Conservation (phyloP, 495 filamentous ascomycete species). For the Pyrenula massariospora region DNA sequence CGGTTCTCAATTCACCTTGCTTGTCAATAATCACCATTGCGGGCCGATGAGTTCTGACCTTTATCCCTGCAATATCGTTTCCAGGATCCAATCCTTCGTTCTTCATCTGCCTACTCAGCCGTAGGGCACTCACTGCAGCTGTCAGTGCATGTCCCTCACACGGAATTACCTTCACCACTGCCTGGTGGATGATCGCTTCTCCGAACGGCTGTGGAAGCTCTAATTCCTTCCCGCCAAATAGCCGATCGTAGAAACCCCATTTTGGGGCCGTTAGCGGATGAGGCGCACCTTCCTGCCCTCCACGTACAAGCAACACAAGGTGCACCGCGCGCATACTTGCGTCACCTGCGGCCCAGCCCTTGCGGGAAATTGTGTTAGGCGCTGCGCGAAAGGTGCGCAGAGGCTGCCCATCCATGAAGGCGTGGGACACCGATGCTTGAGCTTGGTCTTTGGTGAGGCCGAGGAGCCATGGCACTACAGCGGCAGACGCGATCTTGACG, state of each 20-base stretch:
- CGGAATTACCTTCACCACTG: conserved; percentile 26
- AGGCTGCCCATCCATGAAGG: conserved; percentile 27
- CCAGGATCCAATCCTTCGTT: conserved; percentile 2
- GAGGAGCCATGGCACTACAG: conserved; percentile 25
- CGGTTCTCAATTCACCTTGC: conserved; percentile 19
- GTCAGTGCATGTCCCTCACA: conserved; percentile 27
- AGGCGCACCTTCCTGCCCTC: conserved; percentile 23
- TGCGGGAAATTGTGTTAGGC: conserved; percentile 25
- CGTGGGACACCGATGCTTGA: conserved; percentile 23
- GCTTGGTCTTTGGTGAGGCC: conserved; percentile 20
- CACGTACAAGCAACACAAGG: conserved; percentile 18
- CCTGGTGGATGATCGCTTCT: conserved; percentile 20
- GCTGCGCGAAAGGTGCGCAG: conserved; percentile 20
- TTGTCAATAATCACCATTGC: conserved; percentile 32
- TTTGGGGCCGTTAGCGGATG: conserved; percentile 16
- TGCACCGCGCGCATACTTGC: conserved; percentile 34
- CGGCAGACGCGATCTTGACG: conserved; percentile 29
- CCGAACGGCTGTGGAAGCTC: conserved; percentile 18
- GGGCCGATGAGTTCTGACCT: conserved; percentile 21
- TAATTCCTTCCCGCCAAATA: conserved; percentile 17
- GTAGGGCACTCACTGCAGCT: conserved; percentile 22
- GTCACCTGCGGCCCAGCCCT: conserved; percentile 36
- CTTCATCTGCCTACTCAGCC: conserved; percentile 7
- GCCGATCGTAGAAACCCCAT: conserved; percentile 25
- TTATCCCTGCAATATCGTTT: conserved; percentile 15